These are phyloP conservation scores for Kluyveromyces aestuarii DNA, from an alignment of 805 yeast species.

Conservation along the genomic window DNA sequence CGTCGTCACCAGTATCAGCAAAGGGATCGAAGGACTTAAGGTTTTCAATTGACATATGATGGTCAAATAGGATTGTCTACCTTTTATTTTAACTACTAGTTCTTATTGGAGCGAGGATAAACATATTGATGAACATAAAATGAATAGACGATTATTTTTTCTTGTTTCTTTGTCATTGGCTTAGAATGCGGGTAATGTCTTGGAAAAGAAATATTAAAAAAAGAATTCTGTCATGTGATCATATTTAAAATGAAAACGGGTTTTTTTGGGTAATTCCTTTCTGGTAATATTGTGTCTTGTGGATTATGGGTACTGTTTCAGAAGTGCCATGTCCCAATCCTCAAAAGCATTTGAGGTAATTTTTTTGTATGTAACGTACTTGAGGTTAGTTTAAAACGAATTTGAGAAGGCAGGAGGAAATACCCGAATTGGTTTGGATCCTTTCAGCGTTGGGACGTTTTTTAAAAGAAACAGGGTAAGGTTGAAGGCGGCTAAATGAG, in stretches of 20 bases:
- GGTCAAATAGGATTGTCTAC: background rate
- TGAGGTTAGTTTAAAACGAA: background rate
- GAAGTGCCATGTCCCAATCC: background rate
- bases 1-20: slow-evolving; percentile 99
- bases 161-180: background rate
- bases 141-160: background rate
- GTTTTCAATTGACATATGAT: slow-evolving; percentile 69
- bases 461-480: too few species aligned
- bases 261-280: background rate
- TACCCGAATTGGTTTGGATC: too few species aligned
- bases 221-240: too few species aligned
- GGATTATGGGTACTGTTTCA: background rate
- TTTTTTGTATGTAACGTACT: background rate
- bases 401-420: background rate
- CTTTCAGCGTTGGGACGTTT: too few species aligned
- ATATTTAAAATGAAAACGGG: too few species aligned
- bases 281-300: background rate
- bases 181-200: background rate
- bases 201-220: too few species aligned
- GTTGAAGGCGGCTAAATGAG: too few species aligned
- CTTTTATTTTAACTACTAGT: background rate
- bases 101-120: background rate
- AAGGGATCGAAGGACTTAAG: slow-evolving; percentile 88
- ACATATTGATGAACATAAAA: too few species aligned
- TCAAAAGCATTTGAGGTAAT: background rate